Evolutionary conservation across 2,329 filamentous ascomycete species (phyloP).

Genomic region (Leptosphaerulina australis): DNA sequence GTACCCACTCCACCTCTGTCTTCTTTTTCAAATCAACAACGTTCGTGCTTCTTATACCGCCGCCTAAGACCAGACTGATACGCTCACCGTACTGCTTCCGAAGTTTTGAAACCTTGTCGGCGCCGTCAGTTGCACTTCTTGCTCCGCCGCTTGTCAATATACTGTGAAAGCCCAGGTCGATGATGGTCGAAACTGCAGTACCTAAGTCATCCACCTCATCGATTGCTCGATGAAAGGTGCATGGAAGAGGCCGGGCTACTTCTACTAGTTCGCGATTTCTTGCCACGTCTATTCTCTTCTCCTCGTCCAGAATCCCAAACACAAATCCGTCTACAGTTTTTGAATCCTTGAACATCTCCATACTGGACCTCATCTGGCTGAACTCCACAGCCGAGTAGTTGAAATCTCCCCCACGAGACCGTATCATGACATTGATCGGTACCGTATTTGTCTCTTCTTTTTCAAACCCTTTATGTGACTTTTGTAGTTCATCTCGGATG

Average conservation of each 20-base stretch:
- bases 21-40: slow-evolving; percentile 41
- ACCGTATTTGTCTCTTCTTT: slow-evolving; percentile 21
- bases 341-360: slow-evolving; percentile 45
- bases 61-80: slow-evolving; percentile 58
- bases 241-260: slow-evolving; percentile 52
- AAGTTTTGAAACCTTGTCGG: slow-evolving; percentile 41
- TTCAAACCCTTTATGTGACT: too few species aligned
- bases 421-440: slow-evolving; percentile 61
- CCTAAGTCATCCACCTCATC: slow-evolving; percentile 49
- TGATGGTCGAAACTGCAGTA: slow-evolving; percentile 47
- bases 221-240: slow-evolving; percentile 63
- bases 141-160: slow-evolving; percentile 58
- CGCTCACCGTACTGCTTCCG: slow-evolving; percentile 36
- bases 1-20: slow-evolving; percentile 47
- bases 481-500: slow-evolving; percentile 3
- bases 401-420: slow-evolving; percentile 57
- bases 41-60: slow-evolving; percentile 57
- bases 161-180: slow-evolving; percentile 52
- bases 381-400: slow-evolving; percentile 52
- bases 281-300: slow-evolving; percentile 48
- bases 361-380: slow-evolving; percentile 51
- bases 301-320: slow-evolving; percentile 55
- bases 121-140: slow-evolving; percentile 45
- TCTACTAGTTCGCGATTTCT: slow-evolving; percentile 52
- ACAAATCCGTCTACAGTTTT: slow-evolving; percentile 56